These are phyloP conservation scores for Aspergillus aculeatus DNA, from an alignment of 2,329 filamentous ascomycete species.

Conservation along the genomic window DNA sequence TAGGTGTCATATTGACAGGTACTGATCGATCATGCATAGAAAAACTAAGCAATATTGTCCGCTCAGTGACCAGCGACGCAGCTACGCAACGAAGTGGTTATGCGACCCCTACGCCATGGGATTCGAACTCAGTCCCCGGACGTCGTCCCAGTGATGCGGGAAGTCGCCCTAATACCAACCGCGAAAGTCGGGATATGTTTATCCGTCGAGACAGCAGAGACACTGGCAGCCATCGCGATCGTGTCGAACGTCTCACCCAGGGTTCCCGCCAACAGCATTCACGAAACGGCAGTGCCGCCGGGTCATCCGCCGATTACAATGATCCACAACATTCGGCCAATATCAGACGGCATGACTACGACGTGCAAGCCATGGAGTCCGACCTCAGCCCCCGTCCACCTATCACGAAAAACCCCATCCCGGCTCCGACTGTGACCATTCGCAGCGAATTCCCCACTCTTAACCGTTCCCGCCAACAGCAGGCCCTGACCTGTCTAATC, in stretches of 20 bases:
- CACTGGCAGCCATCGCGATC: slow-evolving; percentile 41
- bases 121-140: slow-evolving; percentile 34
- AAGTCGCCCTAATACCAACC: slow-evolving; percentile 24
- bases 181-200: slow-evolving; percentile 30
- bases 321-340: slow-evolving; percentile 68
- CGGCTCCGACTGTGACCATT: slow-evolving; percentile 85
- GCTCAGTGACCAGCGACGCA: slow-evolving; percentile 71
- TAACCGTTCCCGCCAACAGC: slow-evolving; percentile 86
- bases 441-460: slow-evolving; percentile 96
- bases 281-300: slow-evolving; percentile 73
- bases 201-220: slow-evolving; percentile 43
- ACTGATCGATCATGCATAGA: slow-evolving; percentile 55
- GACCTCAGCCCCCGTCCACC: slow-evolving; percentile 68
- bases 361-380: slow-evolving; percentile 93
- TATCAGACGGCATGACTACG: slow-evolving; percentile 83
- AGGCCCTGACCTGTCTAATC: slow-evolving; percentile 88
- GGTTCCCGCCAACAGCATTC: slow-evolving; percentile 55
- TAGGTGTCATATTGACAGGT: slow-evolving; percentile 6
- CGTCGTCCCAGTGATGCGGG: slow-evolving; percentile 36
- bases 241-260: slow-evolving; percentile 47
- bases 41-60: slow-evolving; percentile 91
- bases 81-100: slow-evolving; percentile 49
- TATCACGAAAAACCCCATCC: slow-evolving; percentile 79
- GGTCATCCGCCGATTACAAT: slow-evolving; percentile 76
- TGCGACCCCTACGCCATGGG: slow-evolving; percentile 65